phyloP scores from a whole-genome alignment of 305 asterid species.

The Galium porrigens region DNA sequence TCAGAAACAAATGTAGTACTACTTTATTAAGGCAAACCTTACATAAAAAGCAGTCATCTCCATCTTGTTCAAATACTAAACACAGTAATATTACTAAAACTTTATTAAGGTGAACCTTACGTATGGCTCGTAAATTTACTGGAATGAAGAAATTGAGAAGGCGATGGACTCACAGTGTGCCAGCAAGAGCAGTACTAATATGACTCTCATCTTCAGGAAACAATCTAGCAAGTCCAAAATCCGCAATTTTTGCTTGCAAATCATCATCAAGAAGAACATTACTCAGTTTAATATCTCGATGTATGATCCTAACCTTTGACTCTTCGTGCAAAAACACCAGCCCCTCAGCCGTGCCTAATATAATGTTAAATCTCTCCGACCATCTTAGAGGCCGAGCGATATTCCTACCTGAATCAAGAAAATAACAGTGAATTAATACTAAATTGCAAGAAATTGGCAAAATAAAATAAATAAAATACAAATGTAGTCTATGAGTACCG shows the following conservation, averaged over 20 bases:
- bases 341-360: conserved; percentile 48
- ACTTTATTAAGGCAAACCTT: neutral
- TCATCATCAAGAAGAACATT: conserved; percentile 46
- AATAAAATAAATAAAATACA: neutral
- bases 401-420: conserved; percentile 25
- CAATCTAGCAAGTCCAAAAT: conserved; percentile 52
- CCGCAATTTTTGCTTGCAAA: conserved; percentile 48
- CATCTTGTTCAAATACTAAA: neutral
- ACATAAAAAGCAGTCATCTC: neutral
- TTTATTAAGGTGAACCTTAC: too few relatives aligned
- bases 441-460: neutral
- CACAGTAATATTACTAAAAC: too few relatives aligned
- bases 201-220: conserved; percentile 45
- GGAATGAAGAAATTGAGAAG: neutral
- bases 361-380: conserved; percentile 31
- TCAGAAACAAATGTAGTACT: neutral
- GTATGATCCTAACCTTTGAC: conserved; percentile 37
- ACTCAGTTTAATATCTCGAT: conserved; percentile 50
- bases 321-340: conserved; percentile 47
- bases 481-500: conserved; percentile 19
- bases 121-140: neutral
- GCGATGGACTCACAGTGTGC: conserved; percentile 40
- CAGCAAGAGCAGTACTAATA: conserved; percentile 52
- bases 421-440: neutral
- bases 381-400: conserved; percentile 30